Base-by-base conservation (phyloP, 2,329 filamentous ascomycete species). In the Amauroascus verrucosus region DNA sequence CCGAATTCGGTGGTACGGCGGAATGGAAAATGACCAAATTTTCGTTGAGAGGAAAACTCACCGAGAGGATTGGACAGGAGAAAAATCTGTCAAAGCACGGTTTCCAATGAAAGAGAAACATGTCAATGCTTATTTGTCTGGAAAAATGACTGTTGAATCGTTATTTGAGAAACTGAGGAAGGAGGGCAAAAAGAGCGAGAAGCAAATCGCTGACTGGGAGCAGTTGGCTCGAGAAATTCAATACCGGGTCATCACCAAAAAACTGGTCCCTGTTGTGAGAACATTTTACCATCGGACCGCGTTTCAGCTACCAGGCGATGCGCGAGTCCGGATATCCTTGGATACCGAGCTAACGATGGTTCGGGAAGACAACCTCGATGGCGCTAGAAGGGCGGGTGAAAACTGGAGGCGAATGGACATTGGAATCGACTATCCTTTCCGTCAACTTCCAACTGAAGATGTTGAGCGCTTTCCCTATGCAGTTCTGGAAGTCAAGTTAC, bases 391-490 rank as follows among this genome's bases (percentile, higher is more conserved):
- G 47, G 77, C 83, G 4, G 93, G 91, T 18, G 78, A 90, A 60
- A 96, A 97, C 72, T 98, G 93, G 93, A 81, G 93, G 56, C 83
- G 93, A 41, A 97, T 86, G 83, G 93, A 98, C 67, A 97, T 98
- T 65, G 93, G 93, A 3, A 88, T 98, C 57, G 93, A 98, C 68
- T 96, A 78, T 67, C 93, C 93, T 0, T 98, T 98, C 72, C 83
- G 83, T 4, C 90, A 98, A 66, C 75, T 98, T 6, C 88, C 89
- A 0, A 71, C 86, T 0, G 84, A 85, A 57, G 93, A 98, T 65
- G 78, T 95, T 44, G 86, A 89, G 59, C 83, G 88, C 44, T 98
- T 98, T 70, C 93, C 93, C 0, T 98, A 98, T 62, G 93, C 93
- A 32, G 84, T 98, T 32, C 78, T 98, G 6, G 93, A 98, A 70